Base-by-base conservation (phyloP, 2,329 filamentous ascomycete species). In the Trichoderma simmonsii region DNA sequence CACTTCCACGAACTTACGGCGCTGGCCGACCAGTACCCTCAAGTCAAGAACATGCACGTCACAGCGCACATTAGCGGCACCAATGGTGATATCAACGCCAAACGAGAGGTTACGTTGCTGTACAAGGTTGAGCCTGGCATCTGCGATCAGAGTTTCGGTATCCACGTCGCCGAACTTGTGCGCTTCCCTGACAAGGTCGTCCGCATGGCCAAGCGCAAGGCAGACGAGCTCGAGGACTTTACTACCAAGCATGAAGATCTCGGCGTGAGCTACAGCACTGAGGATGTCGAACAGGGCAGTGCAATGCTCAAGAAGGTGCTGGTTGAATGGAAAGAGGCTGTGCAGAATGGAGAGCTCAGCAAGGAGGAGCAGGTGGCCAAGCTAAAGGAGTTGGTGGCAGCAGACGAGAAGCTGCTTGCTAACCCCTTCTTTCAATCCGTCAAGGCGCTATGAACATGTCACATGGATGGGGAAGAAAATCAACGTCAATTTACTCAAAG, bases 1-100 rank as follows among this genome's bases (percentile, higher is more conserved):
- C 96, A 99, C 81, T 99, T 99, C 85, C 97, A 99, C 84, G 96
- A 99, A 81, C 86, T 99, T 64, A 99, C 96, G 0, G 95, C 95
- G 1, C 86, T 99, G 28, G 93, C 92, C 3, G 93, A 98, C 71
- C 92, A 92, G 69, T 93, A 97, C 80, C 90, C 92, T 0, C 93
- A 97, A 76, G 96, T 98, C 26, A 88, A 92, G 79, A 99, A 99
- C 80, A 84, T 99, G 74, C 96, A 99, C 79, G 96, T 99, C 26
- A 96, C 97, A 0, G 96, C 97, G 9, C 97, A 98, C 81, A 97
- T 99, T 65, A 87, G 89, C 61, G 86, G 88, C 48, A 82, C 82
- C 48, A 81, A 83, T 39, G 77, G 78, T 56, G 78, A 78, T 14
- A 43, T n/a, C 36, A 79, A 85, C 60, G 81, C 86, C 71, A 92